A percentile compares a stretch with the other conserved stretches of the same genome.
Conservation (phyloP, 805 yeast genomes). For the Kuraishia cidri region DNA sequence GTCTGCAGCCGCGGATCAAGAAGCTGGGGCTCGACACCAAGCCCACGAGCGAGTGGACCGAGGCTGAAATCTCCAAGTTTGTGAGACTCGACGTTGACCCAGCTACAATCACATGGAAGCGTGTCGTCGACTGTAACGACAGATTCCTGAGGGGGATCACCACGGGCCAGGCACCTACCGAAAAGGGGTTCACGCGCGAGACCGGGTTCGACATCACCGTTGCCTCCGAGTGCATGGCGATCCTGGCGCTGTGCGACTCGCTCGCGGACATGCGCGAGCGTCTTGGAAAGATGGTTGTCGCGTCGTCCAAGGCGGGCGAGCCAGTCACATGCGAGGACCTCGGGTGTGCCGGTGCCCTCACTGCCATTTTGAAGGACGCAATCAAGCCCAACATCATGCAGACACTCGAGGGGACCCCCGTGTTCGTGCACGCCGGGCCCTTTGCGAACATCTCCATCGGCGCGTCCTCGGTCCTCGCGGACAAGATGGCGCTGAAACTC, state of each 20-base stretch:
- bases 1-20: constrained; percentile 57
- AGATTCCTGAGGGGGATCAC: constrained; percentile 73
- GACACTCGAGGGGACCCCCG: constrained; percentile 84
- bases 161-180: constrained; percentile 76
- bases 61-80: constrained; percentile 55
- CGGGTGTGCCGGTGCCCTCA: constrained; percentile 81
- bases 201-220: constrained; percentile 83
- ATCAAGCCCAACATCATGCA: constrained; percentile 83
- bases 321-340: constrained; percentile 80
- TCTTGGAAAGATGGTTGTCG: constrained; percentile 71
- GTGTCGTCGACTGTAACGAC: constrained; percentile 82
- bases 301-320: constrained; percentile 55
- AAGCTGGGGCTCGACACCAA: constrained; percentile 65
- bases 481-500: constrained; percentile 70
- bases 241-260: constrained; percentile 64
- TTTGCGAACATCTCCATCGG: constrained; percentile 85
- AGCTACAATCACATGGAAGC: constrained; percentile 69
- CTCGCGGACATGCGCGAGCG: constrained; percentile 66
- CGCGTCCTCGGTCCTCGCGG: constrained; percentile 78
- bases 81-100: constrained; percentile 74
- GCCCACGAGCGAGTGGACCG: constrained; percentile 63
- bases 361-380: constrained; percentile 75
- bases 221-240: constrained; percentile 84
- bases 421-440: constrained; percentile 83
- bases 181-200: constrained; percentile 60